Evolutionary conservation across 164 flowering plant genomes (phyloP), one percentile per base, ranked within the genome.

Genomic region (Macadamia tetraphylla): DNA sequence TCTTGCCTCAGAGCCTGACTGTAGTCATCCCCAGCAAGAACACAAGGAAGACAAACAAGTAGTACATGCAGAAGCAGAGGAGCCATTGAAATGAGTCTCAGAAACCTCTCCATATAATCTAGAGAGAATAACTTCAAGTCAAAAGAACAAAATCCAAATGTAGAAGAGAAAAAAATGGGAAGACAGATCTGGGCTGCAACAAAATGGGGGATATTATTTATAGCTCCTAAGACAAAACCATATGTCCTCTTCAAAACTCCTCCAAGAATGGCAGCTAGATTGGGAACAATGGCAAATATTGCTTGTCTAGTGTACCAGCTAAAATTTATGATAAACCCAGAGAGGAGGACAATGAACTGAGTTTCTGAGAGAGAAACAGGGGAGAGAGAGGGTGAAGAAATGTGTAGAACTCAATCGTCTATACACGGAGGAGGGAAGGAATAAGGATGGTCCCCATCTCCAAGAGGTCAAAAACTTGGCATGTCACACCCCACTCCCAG

Each of bases 1-100:
- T 23, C 23, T 23, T 23, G 23, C 23, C 76, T 86, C 60, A 95
- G 71, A 63, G 99, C 99, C 59, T 84, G 79, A 30, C 84, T 86
- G 62, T 92, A 92, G 71, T 91, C 89, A 80, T 93, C 96, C 52
- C 89, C 89, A 32, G 84, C 90, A 29, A 73, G 53, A 69, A 83
- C 88, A 31, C 72, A 51, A n/a, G 91, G 85, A 14, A 78, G n/a
- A 13, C 78, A 72, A 11, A 85, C 52, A n/a, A 85, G 77, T 42
- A 80, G 18, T 42, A 53, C 68, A 62, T 55, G 72, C 68, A 82
- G 53, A 73, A 84, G 55, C 76, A 84, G 73, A 68, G 81, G 43
- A 74, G 70, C 77, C 76, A 83, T 63, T 3, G 75, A 75, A 77
- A 63, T 68, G 69, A 70, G 74, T 40, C 65, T 75, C 74, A 64